Evolutionary conservation across 2,329 filamentous ascomycete species (phyloP).

Genomic region (Lasiodiplodia theobromae): DNA sequence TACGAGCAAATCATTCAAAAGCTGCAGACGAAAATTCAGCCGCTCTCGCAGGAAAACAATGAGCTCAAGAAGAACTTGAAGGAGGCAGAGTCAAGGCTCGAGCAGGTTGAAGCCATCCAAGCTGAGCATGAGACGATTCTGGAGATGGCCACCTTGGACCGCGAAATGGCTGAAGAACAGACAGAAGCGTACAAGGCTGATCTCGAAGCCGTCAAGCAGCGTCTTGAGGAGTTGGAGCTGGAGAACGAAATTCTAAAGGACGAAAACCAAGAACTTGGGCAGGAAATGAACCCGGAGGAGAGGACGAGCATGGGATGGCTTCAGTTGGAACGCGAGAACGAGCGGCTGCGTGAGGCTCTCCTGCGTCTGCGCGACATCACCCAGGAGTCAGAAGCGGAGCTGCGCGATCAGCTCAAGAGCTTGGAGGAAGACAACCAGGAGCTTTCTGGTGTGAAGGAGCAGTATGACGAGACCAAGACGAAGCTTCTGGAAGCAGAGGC

Average conservation of each 20-base stretch:
- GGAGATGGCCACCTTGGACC: slow-evolving; percentile 87
- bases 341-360: slow-evolving; percentile 84
- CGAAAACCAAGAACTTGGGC: slow-evolving; percentile 83
- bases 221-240: slow-evolving; percentile 82
- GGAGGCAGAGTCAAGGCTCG: slow-evolving; percentile 73
- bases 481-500: slow-evolving; percentile 76
- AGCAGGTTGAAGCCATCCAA: slow-evolving; percentile 74
- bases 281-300: slow-evolving; percentile 88
- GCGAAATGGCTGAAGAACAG: slow-evolving; percentile 95
- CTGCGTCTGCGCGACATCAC: slow-evolving; percentile 85
- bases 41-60: slow-evolving; percentile 79
- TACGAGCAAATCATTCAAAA: slow-evolving; percentile 89
- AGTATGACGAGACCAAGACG: slow-evolving; percentile 74
- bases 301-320: slow-evolving; percentile 86
- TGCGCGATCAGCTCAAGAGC: slow-evolving; percentile 66
- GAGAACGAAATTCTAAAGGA: slow-evolving; percentile 87
- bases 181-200: slow-evolving; percentile 84
- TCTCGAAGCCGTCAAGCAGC: slow-evolving; percentile 76
- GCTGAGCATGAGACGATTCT: slow-evolving; percentile 85
- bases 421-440: slow-evolving; percentile 52
- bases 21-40: slow-evolving; percentile 85
- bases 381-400: slow-evolving; percentile 81
- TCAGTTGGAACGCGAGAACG: slow-evolving; percentile 89
- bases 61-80: slow-evolving; percentile 80
- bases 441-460: slow-evolving; percentile 54